Evolutionary conservation across 148 eudicot genomes (phyloP), one percentile per base, ranked within the genome.

Genomic region (Arctostaphylos glauca): DNA sequence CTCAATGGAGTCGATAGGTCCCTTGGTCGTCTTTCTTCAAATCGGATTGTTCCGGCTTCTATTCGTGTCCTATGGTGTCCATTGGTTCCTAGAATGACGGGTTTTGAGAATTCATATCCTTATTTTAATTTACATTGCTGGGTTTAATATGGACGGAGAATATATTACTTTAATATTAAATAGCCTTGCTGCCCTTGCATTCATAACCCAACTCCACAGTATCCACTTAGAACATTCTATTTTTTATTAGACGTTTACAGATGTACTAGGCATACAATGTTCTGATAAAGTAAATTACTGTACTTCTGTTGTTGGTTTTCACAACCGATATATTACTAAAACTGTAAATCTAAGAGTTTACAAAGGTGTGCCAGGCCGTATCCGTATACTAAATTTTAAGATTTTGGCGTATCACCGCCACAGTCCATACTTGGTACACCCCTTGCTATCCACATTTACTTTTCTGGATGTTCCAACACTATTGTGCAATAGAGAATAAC

Each of bases 391-490:
- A 59, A 21, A 21, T 18, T 19, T 18, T 16, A 59, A 59, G 64
- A 59, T 59, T 59, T 59, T 59, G 64, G 64, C 64, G 19, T 59
- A 59, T 16, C 3, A 7, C 23, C 19, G 64, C 9, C n/a, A 3
- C 6, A 19, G 9, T 59, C 19, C 64, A 6, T 59, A 21, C 64
- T 19, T 58, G 2, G 64, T 19, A 21, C 23, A 19, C 64, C 64
- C 23, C 19, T 59, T 6, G 19, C 23, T 59, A 59, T 19, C 76
- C 31, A 18, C 0, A 3, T 19, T 73, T 2, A 16, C 76, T 16
- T 47, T 73, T 73, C 48, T 73, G 76, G 53, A 73, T 73, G 76
- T 73, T 73, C 74, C 25, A 41, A 70, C 12, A 70, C 43, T 15
- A 70, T 18, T 18, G n/a, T 73, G 23, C 50, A 9, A 18, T 21